Conservation (phyloP, 2,329 filamentous ascomycete species). For the Fusarium verrucosum region DNA sequence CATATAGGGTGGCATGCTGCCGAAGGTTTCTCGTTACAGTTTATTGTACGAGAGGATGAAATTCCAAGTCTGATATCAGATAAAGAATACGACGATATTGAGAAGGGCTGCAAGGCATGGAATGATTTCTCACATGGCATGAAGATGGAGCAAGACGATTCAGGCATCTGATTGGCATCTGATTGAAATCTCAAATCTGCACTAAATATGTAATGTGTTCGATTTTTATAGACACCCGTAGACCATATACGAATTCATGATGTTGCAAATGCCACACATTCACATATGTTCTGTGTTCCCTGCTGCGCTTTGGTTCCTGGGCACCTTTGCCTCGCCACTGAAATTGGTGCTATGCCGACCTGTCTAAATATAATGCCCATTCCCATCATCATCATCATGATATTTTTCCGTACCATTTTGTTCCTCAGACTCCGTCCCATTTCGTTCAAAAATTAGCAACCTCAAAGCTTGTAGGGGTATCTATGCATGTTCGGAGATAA, state of each 20-base stretch:
- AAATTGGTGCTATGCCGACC: neutral
- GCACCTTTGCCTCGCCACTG: neutral
- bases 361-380: constrained; percentile 16
- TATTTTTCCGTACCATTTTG: constrained; percentile 14
- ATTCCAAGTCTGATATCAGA: constrained; percentile 30
- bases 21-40: constrained; percentile 39
- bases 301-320: neutral
- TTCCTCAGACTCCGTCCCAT: constrained; percentile 18
- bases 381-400: neutral
- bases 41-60: constrained; percentile 37
- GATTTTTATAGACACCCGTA: constrained; percentile 12
- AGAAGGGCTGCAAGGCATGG: constrained; percentile 29
- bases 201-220: neutral
- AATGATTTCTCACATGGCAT: constrained; percentile 17
- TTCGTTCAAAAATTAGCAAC: constrained; percentile 33
- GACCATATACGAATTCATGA: neutral
- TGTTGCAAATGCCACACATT: neutral
- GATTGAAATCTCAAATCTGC: too few species aligned
- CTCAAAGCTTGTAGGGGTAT: constrained; percentile 41
- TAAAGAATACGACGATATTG: constrained; percentile 18
- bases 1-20: constrained; percentile 52
- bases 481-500: constrained; percentile 40
- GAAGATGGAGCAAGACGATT: constrained; percentile 35
- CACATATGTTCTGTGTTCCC: neutral
- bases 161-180: constrained; percentile 34